phyloP scores from a whole-genome alignment of 495 filamentous ascomycete species.

The Podospora sp. region DNA sequence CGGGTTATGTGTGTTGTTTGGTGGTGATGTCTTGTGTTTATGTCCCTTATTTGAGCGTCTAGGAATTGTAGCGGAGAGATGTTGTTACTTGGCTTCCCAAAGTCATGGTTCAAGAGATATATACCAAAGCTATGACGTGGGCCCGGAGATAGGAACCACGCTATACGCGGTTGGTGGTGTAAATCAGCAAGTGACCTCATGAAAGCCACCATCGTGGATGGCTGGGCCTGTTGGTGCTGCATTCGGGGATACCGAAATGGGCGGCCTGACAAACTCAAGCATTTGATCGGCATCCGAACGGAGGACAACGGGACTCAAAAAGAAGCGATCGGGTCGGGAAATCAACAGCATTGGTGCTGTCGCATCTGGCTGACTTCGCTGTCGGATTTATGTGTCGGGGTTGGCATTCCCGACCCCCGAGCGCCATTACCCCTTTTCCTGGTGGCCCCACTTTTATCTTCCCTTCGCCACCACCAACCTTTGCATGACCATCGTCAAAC shows the following conservation, averaged over 20 bases:
- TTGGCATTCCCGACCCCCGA: background rate
- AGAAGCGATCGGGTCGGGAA: background rate
- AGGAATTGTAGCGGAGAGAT: too few relatives aligned
- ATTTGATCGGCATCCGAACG: background rate
- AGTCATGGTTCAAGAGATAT: too few relatives aligned
- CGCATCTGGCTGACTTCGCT: background rate
- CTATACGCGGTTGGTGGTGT: background rate
- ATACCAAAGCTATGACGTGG: too few relatives aligned
- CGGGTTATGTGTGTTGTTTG: too few relatives aligned
- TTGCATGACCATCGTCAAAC: too few relatives aligned
- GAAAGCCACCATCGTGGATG: background rate
- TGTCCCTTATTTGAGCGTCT: too few relatives aligned
- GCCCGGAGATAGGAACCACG: background rate
- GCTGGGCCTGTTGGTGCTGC: too few relatives aligned
- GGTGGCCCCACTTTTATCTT: background rate
- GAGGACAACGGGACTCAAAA: background rate
- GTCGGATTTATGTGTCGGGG: background rate
- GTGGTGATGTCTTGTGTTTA: too few relatives aligned
- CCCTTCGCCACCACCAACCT: background rate
- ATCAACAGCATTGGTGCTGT: background rate
- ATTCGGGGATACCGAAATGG: too few relatives aligned
- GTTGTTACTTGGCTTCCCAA: too few relatives aligned
- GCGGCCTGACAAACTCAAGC: too few relatives aligned
- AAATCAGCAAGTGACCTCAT: background rate
- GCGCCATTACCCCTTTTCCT: background rate